These are phyloP conservation scores for Peronospora farinosa DNA, from an alignment of 352 stramenopile species.

Conservation along the genomic window DNA sequence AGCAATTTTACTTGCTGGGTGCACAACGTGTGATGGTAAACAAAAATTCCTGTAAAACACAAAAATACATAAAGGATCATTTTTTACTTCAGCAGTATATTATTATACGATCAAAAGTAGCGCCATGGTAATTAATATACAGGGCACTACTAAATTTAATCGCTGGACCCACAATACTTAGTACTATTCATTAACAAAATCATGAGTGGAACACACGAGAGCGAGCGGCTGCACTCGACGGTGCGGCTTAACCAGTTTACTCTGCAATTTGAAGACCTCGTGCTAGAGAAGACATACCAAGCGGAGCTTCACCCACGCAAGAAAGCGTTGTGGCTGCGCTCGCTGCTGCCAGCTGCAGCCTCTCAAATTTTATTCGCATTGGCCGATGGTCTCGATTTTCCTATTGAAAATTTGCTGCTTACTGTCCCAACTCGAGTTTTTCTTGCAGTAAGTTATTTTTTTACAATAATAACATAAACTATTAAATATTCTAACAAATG, in stretches of 20 bases:
- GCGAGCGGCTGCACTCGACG: conserved; percentile 55
- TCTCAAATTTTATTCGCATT: conserved; percentile 74
- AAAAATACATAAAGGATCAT: too few relatives aligned
- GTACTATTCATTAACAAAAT: neutral
- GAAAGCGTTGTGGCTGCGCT: conserved; percentile 79
- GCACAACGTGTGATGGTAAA: too few relatives aligned
- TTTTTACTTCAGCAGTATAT: too few relatives aligned
- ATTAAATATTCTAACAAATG: neutral
- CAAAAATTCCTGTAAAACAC: too few relatives aligned
- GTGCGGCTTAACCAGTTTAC: conserved; percentile 78
- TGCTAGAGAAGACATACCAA: conserved; percentile 58
- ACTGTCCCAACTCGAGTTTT: conserved; percentile 65
- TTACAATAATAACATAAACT: too few relatives aligned
- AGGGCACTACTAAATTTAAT: too few relatives aligned
- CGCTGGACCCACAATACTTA: too few relatives aligned
- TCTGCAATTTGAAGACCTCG: conserved; percentile 68
- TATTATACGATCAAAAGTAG: too few relatives aligned
- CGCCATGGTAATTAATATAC: too few relatives aligned
- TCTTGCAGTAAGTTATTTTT: conserved; percentile 33
- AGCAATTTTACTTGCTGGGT: too few relatives aligned
- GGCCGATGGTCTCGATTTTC: conserved; percentile 64
- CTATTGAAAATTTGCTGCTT: conserved; percentile 58
- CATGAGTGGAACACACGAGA: neutral
- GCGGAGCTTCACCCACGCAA: conserved; percentile 63
- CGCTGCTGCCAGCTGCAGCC: conserved; percentile 58